Evolutionary conservation across 805 yeast genomes (phyloP).

Genomic region (Vanderwaltozyma yarrowii): DNA sequence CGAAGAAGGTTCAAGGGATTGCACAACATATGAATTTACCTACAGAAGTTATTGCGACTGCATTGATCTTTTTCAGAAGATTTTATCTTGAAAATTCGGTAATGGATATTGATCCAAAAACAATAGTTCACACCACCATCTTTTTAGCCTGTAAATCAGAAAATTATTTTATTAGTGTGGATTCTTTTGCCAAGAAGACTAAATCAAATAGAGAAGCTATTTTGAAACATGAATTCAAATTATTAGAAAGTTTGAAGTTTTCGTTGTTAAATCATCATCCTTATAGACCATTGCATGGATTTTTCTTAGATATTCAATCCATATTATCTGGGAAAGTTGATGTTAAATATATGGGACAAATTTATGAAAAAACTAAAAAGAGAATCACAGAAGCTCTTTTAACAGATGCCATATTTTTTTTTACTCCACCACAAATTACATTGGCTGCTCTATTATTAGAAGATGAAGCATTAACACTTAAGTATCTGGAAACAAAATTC

Average conservation of each 20-base stretch:
- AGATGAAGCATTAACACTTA: slow-evolving; percentile 52
- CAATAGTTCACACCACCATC: slow-evolving; percentile 68
- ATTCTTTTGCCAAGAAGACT: slow-evolving; percentile 62
- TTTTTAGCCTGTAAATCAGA: slow-evolving; percentile 91
- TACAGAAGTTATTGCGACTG: slow-evolving; percentile 80
- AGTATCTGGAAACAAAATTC: slow-evolving; percentile 60
- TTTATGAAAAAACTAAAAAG: slow-evolving; percentile 61
- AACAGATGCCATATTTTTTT: slow-evolving; percentile 67
- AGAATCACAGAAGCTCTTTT: slow-evolving; percentile 57
- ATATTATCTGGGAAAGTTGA: slow-evolving; percentile 38
- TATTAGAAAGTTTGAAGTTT: slow-evolving; percentile 66
- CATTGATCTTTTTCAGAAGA: slow-evolving; percentile 68
- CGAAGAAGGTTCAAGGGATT: slow-evolving; percentile 58
- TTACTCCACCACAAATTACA: slow-evolving; percentile 93
- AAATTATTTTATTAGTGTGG: slow-evolving; percentile 78
- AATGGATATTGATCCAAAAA: slow-evolving; percentile 82
- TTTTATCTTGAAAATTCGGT: slow-evolving; percentile 75
- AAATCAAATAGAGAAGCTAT: slow-evolving; percentile 60
- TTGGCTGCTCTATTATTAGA: slow-evolving; percentile 68
- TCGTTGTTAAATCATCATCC: slow-evolving; percentile 85
- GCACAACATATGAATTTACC: slow-evolving; percentile 73
- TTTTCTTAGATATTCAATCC: slow-evolving; percentile 79
- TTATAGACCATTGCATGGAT: slow-evolving; percentile 83
- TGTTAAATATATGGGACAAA: slow-evolving; percentile 48
- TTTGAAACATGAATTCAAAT: slow-evolving; percentile 66